Evolutionary conservation across 306 rosid species (phyloP).

Genomic region (Trichosanthes truncata): DNA sequence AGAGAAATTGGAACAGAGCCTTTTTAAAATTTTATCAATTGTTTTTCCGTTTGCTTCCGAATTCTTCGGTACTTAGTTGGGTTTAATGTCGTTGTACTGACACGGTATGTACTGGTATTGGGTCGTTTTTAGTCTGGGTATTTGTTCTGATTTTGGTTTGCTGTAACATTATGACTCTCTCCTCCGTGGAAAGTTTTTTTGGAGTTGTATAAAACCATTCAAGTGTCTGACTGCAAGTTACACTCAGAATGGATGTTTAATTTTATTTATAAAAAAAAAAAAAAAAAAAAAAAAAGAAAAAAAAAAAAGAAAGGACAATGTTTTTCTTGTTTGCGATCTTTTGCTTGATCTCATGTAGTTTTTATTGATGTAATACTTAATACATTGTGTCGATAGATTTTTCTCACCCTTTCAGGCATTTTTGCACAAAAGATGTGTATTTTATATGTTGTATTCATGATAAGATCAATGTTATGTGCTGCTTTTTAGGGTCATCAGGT

Average conservation of each 20-base stretch:
- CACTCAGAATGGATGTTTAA: neutral
- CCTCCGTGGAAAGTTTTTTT: neutral
- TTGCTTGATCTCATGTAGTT: neutral
- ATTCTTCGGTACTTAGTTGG: neutral
- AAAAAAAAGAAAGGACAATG: no score
- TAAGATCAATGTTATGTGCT: neutral
- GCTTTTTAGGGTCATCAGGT: constrained; percentile 33
- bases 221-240: neutral
- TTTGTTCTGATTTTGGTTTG: neutral
- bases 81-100: neutral
- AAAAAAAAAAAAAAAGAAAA: no score
- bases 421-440: neutral
- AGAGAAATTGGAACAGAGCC: neutral
- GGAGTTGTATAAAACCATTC: neutral
- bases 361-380: neutral
- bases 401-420: neutral
- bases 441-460: neutral
- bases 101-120: neutral
- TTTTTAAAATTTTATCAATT: neutral
- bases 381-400: neutral
- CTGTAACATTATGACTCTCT: neutral
- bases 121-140: neutral
- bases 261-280: neutral
- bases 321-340: neutral
- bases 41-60: no score